Percentiles rank a stretch among this genome's conserved stretches.
Conservation (phyloP, 2,329 filamentous ascomycete species). For the Hortaea sp. region DNA sequence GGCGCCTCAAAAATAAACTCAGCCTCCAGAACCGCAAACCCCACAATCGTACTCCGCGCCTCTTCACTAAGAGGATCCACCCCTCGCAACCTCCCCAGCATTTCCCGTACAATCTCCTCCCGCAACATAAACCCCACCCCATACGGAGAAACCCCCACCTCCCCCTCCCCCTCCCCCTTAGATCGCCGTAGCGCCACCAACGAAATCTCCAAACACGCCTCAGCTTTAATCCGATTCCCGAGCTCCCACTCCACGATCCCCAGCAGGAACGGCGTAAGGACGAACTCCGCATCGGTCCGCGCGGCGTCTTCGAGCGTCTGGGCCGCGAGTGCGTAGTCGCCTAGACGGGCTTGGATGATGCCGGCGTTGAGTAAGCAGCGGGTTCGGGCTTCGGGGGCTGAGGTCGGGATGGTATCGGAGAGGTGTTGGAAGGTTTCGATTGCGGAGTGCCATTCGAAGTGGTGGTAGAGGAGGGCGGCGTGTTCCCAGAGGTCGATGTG, state of each 20-base stretch:
- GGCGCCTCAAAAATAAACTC: background rate
- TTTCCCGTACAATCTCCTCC: background rate
- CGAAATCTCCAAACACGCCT: conserved; percentile 14
- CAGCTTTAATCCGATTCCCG: conserved; percentile 9
- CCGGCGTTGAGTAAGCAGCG: conserved; percentile 20
- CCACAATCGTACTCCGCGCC: too few relatives aligned
- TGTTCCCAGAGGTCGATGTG: conserved; percentile 26
- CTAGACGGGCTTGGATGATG: conserved; percentile 21
- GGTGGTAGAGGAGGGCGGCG: conserved; percentile 21
- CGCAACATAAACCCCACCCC: conserved; percentile 16
- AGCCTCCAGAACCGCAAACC: too few relatives aligned
- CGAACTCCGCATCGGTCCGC: conserved; percentile 3
- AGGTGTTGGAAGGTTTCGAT: conserved; percentile 17
- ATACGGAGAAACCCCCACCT: conserved; percentile 5
- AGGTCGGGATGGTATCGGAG: conserved; percentile 4
- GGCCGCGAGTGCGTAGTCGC: conserved; percentile 17
- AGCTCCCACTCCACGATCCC: conserved; percentile 20
- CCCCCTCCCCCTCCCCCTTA: background rate
- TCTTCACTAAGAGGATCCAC: conserved; percentile 10
- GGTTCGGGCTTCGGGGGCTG: conserved; percentile 5
- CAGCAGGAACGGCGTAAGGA: conserved; percentile 19
- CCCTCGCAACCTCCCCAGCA: background rate
- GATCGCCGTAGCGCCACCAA: conserved; percentile 8
- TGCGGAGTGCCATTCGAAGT: conserved; percentile 24
- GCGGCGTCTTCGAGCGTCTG: conserved; percentile 15